Percentiles rank a stretch among this genome's conserved stretches.
Conservation (phyloP, 1,139 yeast genomes). For the Suhomyces coccinellae region DNA sequence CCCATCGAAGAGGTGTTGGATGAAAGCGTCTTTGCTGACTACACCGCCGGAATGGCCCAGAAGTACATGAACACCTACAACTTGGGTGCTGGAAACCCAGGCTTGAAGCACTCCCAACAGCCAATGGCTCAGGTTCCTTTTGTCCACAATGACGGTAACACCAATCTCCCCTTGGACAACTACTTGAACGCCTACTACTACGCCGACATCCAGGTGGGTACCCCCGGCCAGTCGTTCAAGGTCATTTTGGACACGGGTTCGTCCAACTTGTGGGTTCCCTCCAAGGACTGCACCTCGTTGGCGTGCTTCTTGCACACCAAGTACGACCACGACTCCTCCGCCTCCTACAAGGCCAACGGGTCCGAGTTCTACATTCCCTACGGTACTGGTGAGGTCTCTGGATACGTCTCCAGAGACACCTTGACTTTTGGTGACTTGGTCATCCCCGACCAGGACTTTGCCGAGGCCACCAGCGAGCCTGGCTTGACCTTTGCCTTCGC, state of each 20-base stretch:
- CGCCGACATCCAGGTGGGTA: constrained; percentile 85
- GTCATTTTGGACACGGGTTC: constrained; percentile 94
- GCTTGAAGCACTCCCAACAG: constrained; percentile 22
- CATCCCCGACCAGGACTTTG: constrained; percentile 87
- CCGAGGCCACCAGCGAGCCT: constrained; percentile 96
- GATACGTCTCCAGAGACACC: constrained; percentile 84
- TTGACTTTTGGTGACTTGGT: constrained; percentile 78
- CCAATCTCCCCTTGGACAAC: constrained; percentile 79
- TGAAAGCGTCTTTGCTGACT: constrained; percentile 60
- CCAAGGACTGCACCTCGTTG: constrained; percentile 81
- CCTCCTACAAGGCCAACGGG: constrained; percentile 84
- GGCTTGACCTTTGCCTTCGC: constrained; percentile 98
- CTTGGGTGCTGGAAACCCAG: constrained; percentile 30
- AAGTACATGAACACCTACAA: constrained; percentile 66
- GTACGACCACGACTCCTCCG: constrained; percentile 78
- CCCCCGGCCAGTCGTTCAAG: constrained; percentile 90
- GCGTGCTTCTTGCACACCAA: constrained; percentile 93
- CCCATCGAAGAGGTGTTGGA: constrained; percentile 62
- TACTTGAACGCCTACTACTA: constrained; percentile 93
- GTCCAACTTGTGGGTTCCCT: constrained; percentile 95
- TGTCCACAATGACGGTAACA: constrained; percentile 32
- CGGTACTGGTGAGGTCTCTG: constrained; percentile 91
- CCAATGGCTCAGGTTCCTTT: constrained; percentile 45
- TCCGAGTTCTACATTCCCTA: constrained; percentile 80
- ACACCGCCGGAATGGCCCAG: constrained; percentile 67